These are phyloP conservation scores for Hirsutella thompsonii DNA, from an alignment of 2,329 filamentous ascomycete species.

Conservation along the genomic window DNA sequence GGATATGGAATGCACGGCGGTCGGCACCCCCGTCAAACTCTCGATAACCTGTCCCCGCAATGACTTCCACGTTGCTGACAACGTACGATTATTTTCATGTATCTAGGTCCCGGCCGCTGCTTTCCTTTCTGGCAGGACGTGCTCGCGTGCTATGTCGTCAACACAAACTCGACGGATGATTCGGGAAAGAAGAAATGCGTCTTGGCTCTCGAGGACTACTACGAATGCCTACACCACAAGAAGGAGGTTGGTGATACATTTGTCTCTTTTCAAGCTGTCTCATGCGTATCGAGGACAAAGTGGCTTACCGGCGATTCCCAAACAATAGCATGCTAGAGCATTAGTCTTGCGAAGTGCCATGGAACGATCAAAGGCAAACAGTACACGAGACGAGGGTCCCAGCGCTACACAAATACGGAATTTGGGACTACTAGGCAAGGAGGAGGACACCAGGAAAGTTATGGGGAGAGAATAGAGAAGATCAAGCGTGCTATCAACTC, in stretches of 20 bases:
- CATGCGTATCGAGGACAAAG: no score
- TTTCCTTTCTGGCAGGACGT: constrained; percentile 99
- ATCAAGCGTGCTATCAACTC: background rate
- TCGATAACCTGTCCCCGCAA: background rate
- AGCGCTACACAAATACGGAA: constrained; percentile 79
- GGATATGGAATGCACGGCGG: constrained; percentile 73
- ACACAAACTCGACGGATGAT: constrained; percentile 66
- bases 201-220: constrained; percentile 85
- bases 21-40: constrained; percentile 26
- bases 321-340: constrained; percentile 58
- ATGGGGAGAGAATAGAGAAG: constrained; percentile 21
- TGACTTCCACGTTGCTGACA: background rate
- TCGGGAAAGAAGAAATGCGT: constrained; percentile 80
- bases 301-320: background rate
- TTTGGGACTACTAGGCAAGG: constrained; percentile 70
- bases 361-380: constrained; percentile 63
- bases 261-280: background rate
- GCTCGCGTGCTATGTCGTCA: constrained; percentile 94
- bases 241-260: constrained; percentile 64
- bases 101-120: constrained; percentile 58
- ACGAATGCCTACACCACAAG: constrained; percentile 96
- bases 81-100: constrained; percentile 1
- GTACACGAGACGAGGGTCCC: constrained; percentile 67
- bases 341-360: constrained; percentile 72
- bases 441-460: constrained; percentile 62